Evolutionary conservation across 2,329 filamentous ascomycete genomes (phyloP).

Genomic region (Tolypocladium tundrense): DNA sequence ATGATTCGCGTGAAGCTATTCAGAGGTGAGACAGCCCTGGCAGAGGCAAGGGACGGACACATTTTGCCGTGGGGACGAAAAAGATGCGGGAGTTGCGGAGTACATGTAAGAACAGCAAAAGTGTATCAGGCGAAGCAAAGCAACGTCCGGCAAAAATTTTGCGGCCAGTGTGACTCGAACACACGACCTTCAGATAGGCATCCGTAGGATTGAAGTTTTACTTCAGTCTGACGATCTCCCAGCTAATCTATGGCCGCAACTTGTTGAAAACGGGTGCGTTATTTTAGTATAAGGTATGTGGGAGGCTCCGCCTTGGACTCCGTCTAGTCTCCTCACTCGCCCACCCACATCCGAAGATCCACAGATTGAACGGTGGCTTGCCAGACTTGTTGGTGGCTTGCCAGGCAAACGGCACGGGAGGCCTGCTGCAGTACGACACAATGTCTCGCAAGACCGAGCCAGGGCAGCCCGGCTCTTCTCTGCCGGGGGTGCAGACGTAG

Average conservation of each 20-base stretch:
- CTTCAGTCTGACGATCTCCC: conserved; percentile 19
- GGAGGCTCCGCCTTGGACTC: not conserved
- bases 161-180: conserved; percentile 19
- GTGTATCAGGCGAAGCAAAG: not conserved
- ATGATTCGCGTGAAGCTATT: too few relatives aligned
- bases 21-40: too few relatives aligned
- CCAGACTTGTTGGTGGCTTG: not conserved
- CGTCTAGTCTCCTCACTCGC: not conserved
- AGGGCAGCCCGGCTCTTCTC: too few relatives aligned
- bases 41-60: too few relatives aligned
- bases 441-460: too few relatives aligned
- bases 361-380: not conserved
- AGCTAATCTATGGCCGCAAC: conserved; percentile 18
- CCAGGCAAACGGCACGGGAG: not conserved
- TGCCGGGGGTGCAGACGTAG: too few relatives aligned
- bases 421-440: not conserved
- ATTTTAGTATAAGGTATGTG: not conserved
- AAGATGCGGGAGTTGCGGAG: not conserved
- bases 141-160: conserved; percentile 8
- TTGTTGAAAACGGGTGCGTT: conserved; percentile 9
- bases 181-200: conserved; percentile 19
- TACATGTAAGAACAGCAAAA: conserved; percentile 1
- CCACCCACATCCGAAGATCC: not conserved
- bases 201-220: conserved; percentile 16
- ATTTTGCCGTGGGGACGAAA: not conserved